Evolutionary conservation across 2,329 filamentous ascomycete genomes (phyloP).

Genomic region (Fusarium sp.): DNA sequence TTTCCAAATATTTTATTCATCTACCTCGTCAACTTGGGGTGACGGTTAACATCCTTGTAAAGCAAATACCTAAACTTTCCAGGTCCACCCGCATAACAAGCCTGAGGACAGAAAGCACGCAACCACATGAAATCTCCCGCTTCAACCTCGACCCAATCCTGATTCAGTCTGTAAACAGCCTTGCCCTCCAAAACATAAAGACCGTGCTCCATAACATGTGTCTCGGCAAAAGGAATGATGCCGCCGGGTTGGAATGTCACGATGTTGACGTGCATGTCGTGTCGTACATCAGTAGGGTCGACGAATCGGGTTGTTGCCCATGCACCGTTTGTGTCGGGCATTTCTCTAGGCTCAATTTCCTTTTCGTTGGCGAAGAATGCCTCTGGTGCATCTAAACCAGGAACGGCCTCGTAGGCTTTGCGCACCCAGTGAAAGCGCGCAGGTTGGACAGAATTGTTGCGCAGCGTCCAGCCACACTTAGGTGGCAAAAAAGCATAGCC

Average conservation of each 20-base stretch:
- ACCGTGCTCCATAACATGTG: slow-evolving; percentile 30
- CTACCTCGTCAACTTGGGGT: slow-evolving; percentile 7
- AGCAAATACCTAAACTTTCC: slow-evolving; percentile 24
- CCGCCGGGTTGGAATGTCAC: slow-evolving; percentile 27
- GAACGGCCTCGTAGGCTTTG: slow-evolving; percentile 25
- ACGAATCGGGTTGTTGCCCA: slow-evolving; percentile 30
- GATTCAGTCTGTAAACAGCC: slow-evolving; percentile 24
- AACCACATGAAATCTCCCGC: slow-evolving; percentile 31
- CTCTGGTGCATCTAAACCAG: slow-evolving; percentile 17
- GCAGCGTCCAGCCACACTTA: slow-evolving; percentile 27
- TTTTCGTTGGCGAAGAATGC: slow-evolving; percentile 27
- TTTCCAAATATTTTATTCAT: not conserved
- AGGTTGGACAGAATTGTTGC: slow-evolving; percentile 15
- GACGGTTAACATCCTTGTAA: slow-evolving; percentile 29
- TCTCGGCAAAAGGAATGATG: slow-evolving; percentile 26
- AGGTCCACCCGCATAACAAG: slow-evolving; percentile 28
- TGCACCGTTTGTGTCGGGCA: slow-evolving; percentile 29
- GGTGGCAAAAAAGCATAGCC: slow-evolving; percentile 29
- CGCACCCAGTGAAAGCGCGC: slow-evolving; percentile 31
- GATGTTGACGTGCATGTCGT: slow-evolving; percentile 32
- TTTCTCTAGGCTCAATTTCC: slow-evolving; percentile 14
- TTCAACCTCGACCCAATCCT: slow-evolving; percentile 29
- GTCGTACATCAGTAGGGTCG: slow-evolving; percentile 17
- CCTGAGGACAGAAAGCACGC: slow-evolving; percentile 28
- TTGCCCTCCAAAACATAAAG: slow-evolving; percentile 30